A percentile compares a stretch with the other conserved stretches of the same genome.
These are phyloP conservation scores for Hericium alpestre DNA, from an alignment of 768 basidiomycete species.

Conservation along the genomic window DNA sequence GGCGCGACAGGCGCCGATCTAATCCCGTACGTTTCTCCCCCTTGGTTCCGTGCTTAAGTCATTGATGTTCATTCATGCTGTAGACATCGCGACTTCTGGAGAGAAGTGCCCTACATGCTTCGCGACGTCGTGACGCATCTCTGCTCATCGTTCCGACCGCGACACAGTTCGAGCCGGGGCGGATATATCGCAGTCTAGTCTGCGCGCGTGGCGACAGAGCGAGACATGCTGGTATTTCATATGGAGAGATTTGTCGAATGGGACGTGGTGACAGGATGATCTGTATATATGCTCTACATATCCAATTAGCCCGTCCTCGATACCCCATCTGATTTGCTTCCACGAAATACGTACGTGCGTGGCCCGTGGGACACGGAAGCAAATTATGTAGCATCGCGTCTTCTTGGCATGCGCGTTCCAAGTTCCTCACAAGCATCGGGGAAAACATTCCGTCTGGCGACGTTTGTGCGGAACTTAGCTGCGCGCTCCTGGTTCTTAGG, in stretches of 20 bases:
- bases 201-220: neutral
- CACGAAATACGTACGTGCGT: neutral
- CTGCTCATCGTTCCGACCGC: constrained; percentile 61
- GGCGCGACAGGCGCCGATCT: constrained; percentile 76
- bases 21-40: constrained; percentile 55
- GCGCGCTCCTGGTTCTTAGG: too few species aligned
- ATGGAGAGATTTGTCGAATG: neutral
- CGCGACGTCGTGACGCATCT: constrained; percentile 69
- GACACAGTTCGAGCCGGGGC: constrained; percentile 51
- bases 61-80: constrained; percentile 4
- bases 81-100: constrained; percentile 86
- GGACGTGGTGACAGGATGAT: neutral
- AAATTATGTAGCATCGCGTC: neutral
- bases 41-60: neutral
- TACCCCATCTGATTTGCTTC: neutral
- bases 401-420: neutral
- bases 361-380: neutral
- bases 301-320: neutral
- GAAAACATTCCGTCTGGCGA: too few species aligned
- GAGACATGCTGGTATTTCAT: neutral
- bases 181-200: constrained; percentile 60
- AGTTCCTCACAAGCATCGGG: neutral
- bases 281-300: constrained; percentile 1
- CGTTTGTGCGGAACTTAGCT: too few species aligned
- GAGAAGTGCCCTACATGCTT: constrained; percentile 80